Conservation (phyloP, 106 monocot genomes). For the Gastrodia elata region DNA sequence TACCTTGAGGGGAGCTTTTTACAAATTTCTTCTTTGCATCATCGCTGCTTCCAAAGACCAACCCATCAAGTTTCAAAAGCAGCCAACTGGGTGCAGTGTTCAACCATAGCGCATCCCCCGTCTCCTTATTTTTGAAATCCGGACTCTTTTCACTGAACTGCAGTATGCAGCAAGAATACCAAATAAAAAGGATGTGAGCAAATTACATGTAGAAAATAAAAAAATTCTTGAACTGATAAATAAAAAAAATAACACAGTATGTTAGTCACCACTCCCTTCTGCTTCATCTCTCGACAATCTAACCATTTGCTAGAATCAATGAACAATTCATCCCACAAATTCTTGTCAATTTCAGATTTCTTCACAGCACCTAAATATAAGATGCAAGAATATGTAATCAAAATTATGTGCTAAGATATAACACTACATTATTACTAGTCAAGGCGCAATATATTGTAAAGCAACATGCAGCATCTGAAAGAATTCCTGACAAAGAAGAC, state of each 20-base stretch:
- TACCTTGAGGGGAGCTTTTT: not conserved
- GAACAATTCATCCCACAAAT: constrained; percentile 46
- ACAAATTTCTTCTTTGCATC: not conserved
- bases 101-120: constrained; percentile 42
- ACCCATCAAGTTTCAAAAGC: constrained; percentile 15
- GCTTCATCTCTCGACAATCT: constrained; percentile 46
- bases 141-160: constrained; percentile 47
- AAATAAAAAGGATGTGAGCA: constrained; percentile 2
- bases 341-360: constrained; percentile 2
- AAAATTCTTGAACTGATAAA: not conserved
- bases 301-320: constrained; percentile 43
- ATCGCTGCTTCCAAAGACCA: constrained; percentile 11
- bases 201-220: not conserved
- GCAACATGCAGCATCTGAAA: too few species aligned
- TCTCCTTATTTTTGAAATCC: constrained; percentile 48
- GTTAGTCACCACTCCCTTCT: constrained; percentile 36
- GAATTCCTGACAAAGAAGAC: too few species aligned
- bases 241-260: constrained; percentile 1
- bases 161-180: not conserved
- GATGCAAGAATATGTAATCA: not conserved
- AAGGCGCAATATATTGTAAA: not conserved
- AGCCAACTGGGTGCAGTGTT: constrained; percentile 33
- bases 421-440: not conserved
- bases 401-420: not conserved
- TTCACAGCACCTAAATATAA: constrained; percentile 6